phyloP scores from a whole-genome alignment of 1,284 basidiomycete genomes.

The Ceratobasidium sp. region DNA sequence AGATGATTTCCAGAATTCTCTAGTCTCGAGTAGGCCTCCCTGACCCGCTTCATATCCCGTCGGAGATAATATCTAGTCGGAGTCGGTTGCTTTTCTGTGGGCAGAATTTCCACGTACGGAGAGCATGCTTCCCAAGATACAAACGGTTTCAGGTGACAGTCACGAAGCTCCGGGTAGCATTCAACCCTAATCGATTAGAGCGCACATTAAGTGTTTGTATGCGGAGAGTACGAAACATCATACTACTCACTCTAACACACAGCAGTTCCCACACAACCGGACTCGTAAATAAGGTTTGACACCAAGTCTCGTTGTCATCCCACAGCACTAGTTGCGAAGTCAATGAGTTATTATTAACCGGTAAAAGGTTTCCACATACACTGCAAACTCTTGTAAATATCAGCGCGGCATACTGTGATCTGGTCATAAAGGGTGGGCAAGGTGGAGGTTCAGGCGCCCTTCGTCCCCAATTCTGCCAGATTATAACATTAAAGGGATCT shows the following conservation, averaged over 20 bases:
- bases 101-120: not conserved
- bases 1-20: not conserved
- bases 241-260: not conserved
- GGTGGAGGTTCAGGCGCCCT: slow-evolving; percentile 44
- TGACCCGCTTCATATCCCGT: not conserved
- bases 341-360: not conserved
- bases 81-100: not conserved
- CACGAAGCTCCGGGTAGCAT: not conserved
- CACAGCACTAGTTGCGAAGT: not conserved
- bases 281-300: slow-evolving; percentile 12
- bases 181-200: not conserved
- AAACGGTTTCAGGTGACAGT: not conserved
- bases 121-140: slow-evolving; percentile 12
- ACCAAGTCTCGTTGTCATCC: not conserved
- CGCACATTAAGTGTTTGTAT: too few species aligned
- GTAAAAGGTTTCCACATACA: not conserved
- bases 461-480: not conserved
- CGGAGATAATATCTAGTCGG: slow-evolving; percentile 11
- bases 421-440: slow-evolving; percentile 49
- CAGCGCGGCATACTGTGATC: slow-evolving; percentile 51
- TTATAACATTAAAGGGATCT: not conserved
- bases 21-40: not conserved
- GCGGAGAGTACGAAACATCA: too few species aligned
- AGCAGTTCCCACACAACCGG: not conserved
- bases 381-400: slow-evolving; percentile 48